Evolutionary conservation across 2,329 filamentous ascomycete species (phyloP), one percentile per base, ranked within the genome.

Genomic region (Nigrospora oryzae): DNA sequence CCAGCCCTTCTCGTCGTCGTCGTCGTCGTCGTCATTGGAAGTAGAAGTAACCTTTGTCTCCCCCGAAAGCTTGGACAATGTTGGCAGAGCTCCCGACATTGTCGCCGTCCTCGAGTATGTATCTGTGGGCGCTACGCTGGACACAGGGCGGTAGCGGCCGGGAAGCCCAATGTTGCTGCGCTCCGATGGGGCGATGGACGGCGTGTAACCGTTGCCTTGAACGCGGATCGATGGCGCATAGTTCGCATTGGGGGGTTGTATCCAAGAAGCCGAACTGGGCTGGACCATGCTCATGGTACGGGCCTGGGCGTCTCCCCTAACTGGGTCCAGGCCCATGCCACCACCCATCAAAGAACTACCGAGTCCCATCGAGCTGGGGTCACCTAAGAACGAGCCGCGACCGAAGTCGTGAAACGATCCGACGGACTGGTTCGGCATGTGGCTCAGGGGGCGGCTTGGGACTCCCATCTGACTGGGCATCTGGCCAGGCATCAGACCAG

Each of bases 131-230:
- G 69, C 71, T 44, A 75, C 70, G 36, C 84, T 83, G 0, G 87
- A 89, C 1, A 97, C 91, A 2, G 93, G 89, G 38, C 93, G 80
- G 66, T 98, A 98, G 38, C 93, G 82, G 31, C 88, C 84, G 10
- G 93, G 89, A 43, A 95, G 75, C 14, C 93, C 93, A 49, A 96
- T 72, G 62, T 94, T 97, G 72, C 90, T 97, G 49, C 93, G 84
- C 68, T 97, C 93, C 5, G 89, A 95, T 1, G 93, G 93, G 3
- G 93, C 91, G 53, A 98, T 95, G 1, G 91, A 97, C 1, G 89
- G 82, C 1, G 89, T 78, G 64, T 97, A 97, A 10, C 79, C 81
- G 42, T 65, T 64, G 39, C 69, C 77, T 63, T 66, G 71, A 44
- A 63, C 54, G 45, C 63, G 65, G 42, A 77, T 70, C 12, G 75